A percentile compares a stretch with the other conserved stretches of the same genome.
phyloP scores from a whole-genome alignment of 345 rosid genomes.

The Brassica carinata region DNA sequence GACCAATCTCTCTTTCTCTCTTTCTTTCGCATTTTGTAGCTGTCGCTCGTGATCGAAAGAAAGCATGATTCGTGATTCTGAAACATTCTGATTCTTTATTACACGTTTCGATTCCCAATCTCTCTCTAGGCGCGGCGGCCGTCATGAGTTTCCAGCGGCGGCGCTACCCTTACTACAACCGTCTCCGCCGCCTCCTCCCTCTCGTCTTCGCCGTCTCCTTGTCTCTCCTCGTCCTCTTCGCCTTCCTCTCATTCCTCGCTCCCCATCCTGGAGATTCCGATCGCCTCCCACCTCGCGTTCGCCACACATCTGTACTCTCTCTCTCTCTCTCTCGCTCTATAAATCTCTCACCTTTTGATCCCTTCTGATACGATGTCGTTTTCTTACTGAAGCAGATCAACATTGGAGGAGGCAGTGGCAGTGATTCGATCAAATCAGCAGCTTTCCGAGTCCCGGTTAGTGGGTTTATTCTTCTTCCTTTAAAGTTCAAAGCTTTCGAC shows the following conservation, averaged over 20 bases:
- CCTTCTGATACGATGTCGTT: background rate
- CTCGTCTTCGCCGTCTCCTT: conserved; percentile 50
- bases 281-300: conserved; percentile 38
- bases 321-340: background rate
- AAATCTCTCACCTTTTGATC: background rate
- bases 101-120: conserved; percentile 7
- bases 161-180: conserved; percentile 57
- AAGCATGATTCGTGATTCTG: background rate
- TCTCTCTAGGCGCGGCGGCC: conserved; percentile 22
- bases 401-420: conserved; percentile 29
- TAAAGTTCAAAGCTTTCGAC: background rate
- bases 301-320: conserved; percentile 41
- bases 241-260: conserved; percentile 70
- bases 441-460: conserved; percentile 75
- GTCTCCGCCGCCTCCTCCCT: conserved; percentile 58
- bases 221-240: conserved; percentile 64
- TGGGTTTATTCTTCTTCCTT: conserved; percentile 13
- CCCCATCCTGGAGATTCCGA: conserved; percentile 54
- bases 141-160: conserved; percentile 74
- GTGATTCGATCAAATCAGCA: conserved; percentile 38
- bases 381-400: conserved; percentile 24
- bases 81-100: background rate
- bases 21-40: background rate
- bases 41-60: background rate
- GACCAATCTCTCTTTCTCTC: no score